phyloP scores from a whole-genome alignment of 1,139 yeast genomes.

The Suhomyces bribrorum region DNA sequence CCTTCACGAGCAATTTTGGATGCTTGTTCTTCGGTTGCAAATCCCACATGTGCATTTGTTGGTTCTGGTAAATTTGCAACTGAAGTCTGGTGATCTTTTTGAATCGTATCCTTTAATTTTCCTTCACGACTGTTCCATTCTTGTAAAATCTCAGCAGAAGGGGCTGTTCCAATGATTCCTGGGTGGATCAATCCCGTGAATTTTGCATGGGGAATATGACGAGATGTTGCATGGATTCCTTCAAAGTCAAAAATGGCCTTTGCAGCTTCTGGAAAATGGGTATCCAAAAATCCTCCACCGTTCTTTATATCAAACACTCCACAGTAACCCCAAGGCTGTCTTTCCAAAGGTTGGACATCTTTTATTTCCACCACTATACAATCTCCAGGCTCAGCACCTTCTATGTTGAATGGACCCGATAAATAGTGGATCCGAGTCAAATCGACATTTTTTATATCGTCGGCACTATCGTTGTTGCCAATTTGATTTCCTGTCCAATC shows the following conservation, averaged over 20 bases:
- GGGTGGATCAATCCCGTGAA: slow-evolving; percentile 49
- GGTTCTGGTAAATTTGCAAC: slow-evolving; percentile 45
- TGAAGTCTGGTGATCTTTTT: slow-evolving; percentile 31
- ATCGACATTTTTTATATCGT: slow-evolving; percentile 46
- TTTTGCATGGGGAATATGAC: slow-evolving; percentile 51
- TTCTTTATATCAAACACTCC: slow-evolving; percentile 49
- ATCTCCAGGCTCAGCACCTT: slow-evolving; percentile 50
- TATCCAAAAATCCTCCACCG: slow-evolving; percentile 53
- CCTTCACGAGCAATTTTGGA: slow-evolving; percentile 39
- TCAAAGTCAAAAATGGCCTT: slow-evolving; percentile 54
- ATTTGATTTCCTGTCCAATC: slow-evolving; percentile 58
- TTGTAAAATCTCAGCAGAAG: slow-evolving; percentile 39
- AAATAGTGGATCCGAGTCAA: slow-evolving; percentile 47
- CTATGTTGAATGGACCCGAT: slow-evolving; percentile 49
- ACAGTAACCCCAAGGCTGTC: slow-evolving; percentile 55
- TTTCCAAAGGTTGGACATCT: slow-evolving; percentile 52
- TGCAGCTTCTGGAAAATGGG: slow-evolving; percentile 50
- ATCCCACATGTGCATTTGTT: slow-evolving; percentile 40
- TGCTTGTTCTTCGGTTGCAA: slow-evolving; percentile 28
- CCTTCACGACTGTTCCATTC: slow-evolving; percentile 49
- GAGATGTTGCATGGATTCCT: slow-evolving; percentile 48
- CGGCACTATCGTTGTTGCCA: slow-evolving; percentile 46
- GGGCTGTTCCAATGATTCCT: slow-evolving; percentile 53
- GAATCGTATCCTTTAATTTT: slow-evolving; percentile 29
- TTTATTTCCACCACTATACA: slow-evolving; percentile 49